Base-by-base conservation (phyloP, 2,329 filamentous ascomycete genomes). In the Tolypocladium tropicale region DNA sequence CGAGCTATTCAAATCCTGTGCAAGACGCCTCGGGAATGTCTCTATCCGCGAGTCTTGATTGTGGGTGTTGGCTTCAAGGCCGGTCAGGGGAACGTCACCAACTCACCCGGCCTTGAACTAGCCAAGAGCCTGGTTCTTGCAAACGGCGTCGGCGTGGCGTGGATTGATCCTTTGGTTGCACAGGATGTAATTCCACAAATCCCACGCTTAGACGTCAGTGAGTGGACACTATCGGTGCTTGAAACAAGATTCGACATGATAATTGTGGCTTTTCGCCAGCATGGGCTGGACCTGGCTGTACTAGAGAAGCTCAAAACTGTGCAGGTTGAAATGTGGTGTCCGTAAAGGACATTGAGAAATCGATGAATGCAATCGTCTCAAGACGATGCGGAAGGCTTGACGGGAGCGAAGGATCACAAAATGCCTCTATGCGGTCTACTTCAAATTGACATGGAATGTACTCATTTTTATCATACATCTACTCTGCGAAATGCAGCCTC, bases 31-130 rank as follows among this genome's bases (percentile, higher is more conserved):
- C 54, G 62, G 34, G 53, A 56, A 1, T 32, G 55, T 0, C 7
- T 34, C 11, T 58, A 59, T 23, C 69, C 69, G 1, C 65, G 66
- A 14, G 67, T 78, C 1, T 66, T 78, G 1, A 72, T 78, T 4
- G 74, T 74, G 0, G 78, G 77, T 0, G 68, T 79, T 41, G 77
- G 76, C 4, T 80, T 80, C 68, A 80, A 80, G 63, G 63, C 68
- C 6, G 77, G 77, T 3, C 77, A 80, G 59, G 71, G 74, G 0
- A 71, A 74, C 51, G 63, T 79, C 3, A 72, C 70, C 56, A 76
- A 78, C 60, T 79, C 77, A 0, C 77, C 77, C 0, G 75, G 76
- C 1, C 64, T 77, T 2, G 73, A 72, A 53, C 62, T 78, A 6
- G 70, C 72, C 33, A 71, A 69, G 56, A 70, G 62, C 43, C 64